These are phyloP conservation scores for Nigrospora oryzae DNA, from an alignment of 2,329 filamentous ascomycete species.

Conservation along the genomic window DNA sequence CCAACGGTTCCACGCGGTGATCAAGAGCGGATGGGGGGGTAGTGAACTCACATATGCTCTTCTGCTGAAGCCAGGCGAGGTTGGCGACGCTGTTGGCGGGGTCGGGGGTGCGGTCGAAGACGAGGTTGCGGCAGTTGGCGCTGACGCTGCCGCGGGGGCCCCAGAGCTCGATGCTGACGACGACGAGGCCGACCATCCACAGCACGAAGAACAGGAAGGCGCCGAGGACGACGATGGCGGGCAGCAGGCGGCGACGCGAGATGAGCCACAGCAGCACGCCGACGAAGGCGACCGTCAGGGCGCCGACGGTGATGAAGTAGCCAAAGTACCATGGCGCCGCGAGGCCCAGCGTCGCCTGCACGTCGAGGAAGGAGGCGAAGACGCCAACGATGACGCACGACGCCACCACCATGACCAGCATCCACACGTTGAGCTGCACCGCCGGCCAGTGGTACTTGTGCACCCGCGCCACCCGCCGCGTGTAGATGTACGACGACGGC, in stretches of 20 bases:
- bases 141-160: conserved; percentile 51
- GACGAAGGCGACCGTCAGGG: conserved; percentile 59
- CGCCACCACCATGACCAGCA: conserved; percentile 55
- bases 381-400: conserved; percentile 52
- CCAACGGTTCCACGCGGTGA: background rate
- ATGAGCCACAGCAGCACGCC: conserved; percentile 55
- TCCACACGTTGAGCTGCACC: conserved; percentile 59
- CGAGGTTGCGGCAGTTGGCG: conserved; percentile 48
- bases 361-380: conserved; percentile 49
- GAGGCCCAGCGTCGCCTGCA: conserved; percentile 46
- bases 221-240: conserved; percentile 54
- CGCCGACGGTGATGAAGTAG: conserved; percentile 52
- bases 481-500: conserved; percentile 31
- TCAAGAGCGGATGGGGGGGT: too few species aligned
- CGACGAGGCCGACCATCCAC: conserved; percentile 59
- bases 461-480: conserved; percentile 34
- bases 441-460: conserved; percentile 62
- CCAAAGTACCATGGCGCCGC: conserved; percentile 60
- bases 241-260: conserved; percentile 49
- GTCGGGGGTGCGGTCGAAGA: conserved; percentile 39
- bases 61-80: conserved; percentile 56
- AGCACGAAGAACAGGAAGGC: conserved; percentile 58
- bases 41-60: conserved; percentile 46
- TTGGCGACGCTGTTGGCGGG: conserved; percentile 43
- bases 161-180: conserved; percentile 55